A percentile compares a stretch with the other conserved stretches of the same genome.
Conservation (phyloP, 2,329 filamentous ascomycete species). For the Diplodia mutila region DNA sequence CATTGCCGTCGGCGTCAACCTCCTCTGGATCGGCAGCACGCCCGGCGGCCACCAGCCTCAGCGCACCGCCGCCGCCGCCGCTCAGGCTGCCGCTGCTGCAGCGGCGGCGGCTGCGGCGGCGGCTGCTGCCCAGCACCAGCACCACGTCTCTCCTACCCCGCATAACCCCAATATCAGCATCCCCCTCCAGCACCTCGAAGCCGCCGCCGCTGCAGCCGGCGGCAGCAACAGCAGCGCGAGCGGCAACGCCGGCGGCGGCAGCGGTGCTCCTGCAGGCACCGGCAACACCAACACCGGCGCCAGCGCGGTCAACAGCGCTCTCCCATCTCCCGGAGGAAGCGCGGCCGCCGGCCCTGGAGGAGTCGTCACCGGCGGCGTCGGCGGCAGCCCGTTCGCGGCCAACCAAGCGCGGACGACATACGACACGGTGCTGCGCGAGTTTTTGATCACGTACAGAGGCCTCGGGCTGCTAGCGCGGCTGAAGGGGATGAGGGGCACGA, state of each 20-base stretch:
- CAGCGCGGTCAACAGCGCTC: conserved; percentile 10
- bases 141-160: neutral
- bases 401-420: conserved; percentile 37
- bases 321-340: conserved; percentile 23
- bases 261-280: neutral
- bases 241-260: neutral
- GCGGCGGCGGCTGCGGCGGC: neutral
- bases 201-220: conserved; percentile 31
- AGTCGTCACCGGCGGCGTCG: neutral
- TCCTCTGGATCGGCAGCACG: conserved; percentile 48
- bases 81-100: neutral
- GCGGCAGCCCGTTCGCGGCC: conserved; percentile 11
- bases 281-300: conserved; percentile 28
- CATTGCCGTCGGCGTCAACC: conserved; percentile 46
- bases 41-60: conserved; percentile 31
- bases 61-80: conserved; percentile 3
- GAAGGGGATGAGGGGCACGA: conserved; percentile 62
- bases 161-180: conserved; percentile 21
- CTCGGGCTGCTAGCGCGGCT: conserved; percentile 70
- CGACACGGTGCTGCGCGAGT: conserved; percentile 70
- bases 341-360: conserved; percentile 24
- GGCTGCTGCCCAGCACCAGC: neutral
- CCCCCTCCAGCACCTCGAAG: conserved; percentile 27
- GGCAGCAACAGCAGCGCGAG: neutral
- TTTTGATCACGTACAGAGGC: conserved; percentile 69